Conservation (phyloP, 148 eudicot species). For the Rhododendron kiyosumense region DNA sequence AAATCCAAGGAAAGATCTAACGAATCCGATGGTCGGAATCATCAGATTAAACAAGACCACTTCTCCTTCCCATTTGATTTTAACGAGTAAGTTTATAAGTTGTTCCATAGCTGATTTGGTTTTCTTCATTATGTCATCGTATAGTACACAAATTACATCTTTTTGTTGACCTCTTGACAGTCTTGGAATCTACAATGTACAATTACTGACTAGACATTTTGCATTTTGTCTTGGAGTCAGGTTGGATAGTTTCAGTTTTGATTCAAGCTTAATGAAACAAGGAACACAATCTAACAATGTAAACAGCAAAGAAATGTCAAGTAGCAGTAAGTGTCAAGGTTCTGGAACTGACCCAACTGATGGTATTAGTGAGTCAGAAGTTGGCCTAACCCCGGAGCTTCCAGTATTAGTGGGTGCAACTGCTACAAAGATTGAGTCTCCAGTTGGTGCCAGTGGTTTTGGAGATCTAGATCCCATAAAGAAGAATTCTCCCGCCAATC, state of each 20-base stretch:
- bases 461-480: constrained; percentile 17
- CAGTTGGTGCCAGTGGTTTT: constrained; percentile 10
- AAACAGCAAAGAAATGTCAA: constrained; percentile 24
- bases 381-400: constrained; percentile 18
- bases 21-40: constrained; percentile 35
- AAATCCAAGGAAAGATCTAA: constrained; percentile 49
- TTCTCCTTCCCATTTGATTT: constrained; percentile 66
- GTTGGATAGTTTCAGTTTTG: constrained; percentile 54
- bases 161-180: not conserved
- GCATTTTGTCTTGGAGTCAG: constrained; percentile 31
- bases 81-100: constrained; percentile 44
- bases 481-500: constrained; percentile 17
- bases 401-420: constrained; percentile 19
- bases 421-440: constrained; percentile 27
- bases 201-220: constrained; percentile 9
- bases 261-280: constrained; percentile 33
- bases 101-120: not conserved
- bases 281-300: constrained; percentile 27
- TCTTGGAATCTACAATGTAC: not conserved
- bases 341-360: constrained; percentile 19
- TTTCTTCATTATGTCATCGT: not conserved
- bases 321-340: constrained; percentile 24
- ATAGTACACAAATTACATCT: not conserved
- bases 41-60: constrained; percentile 37
- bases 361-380: constrained; percentile 21